A percentile compares a stretch with the other conserved stretches of the same genome.
Conservation (phyloP, 176 grass and related monocot species). For the Cocos nucifera region DNA sequence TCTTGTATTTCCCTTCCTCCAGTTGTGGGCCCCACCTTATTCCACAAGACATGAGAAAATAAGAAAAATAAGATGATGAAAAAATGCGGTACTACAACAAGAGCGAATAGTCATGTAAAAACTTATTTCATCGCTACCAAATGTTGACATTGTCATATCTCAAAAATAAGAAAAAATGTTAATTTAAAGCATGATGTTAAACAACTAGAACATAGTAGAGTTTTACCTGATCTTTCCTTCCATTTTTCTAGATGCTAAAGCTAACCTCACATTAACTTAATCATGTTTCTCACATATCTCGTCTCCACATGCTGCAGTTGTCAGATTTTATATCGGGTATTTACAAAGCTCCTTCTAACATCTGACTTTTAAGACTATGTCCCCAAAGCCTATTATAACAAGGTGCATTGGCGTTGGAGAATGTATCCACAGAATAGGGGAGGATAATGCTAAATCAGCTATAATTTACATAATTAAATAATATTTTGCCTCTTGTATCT, state of each 20-base stretch:
- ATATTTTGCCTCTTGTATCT: no score
- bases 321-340: no score
- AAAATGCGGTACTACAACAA: no score
- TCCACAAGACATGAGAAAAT: background rate
- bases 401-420: no score
- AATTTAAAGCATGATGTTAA: background rate
- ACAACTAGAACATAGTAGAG: background rate
- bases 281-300: background rate
- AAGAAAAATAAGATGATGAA: background rate
- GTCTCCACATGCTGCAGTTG: background rate
- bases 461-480: no score
- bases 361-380: no score
- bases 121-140: background rate
- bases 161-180: no score
- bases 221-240: no score
- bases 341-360: background rate
- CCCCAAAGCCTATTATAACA: no score
- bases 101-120: background rate
- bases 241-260: background rate
- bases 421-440: no score
- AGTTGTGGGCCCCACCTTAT: slow-evolving; percentile 15
- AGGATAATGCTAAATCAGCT: no score
- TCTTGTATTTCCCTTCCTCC: slow-evolving; percentile 13
- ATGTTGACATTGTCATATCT: no score
- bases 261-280: background rate